Percentiles rank a stretch among this genome's conserved stretches.
phyloP scores from a whole-genome alignment of 169 alveolate genomes.

The Babesia caballi region DNA sequence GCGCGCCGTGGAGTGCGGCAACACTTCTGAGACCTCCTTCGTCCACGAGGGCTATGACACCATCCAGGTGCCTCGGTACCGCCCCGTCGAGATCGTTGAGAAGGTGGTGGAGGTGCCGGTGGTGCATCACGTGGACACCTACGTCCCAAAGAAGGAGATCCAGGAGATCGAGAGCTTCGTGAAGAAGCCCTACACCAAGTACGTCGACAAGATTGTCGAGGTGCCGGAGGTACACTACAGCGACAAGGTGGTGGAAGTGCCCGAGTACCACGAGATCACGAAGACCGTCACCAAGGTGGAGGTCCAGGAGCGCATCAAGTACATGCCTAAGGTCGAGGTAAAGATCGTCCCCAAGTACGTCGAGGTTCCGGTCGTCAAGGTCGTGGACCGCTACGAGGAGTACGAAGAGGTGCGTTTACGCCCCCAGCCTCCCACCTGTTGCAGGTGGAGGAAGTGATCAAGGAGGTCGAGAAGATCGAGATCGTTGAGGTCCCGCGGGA shows the following conservation, averaged over 20 bases:
- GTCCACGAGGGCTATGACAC: conserved; percentile 80
- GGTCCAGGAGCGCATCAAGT: conserved; percentile 70
- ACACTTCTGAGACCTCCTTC: conserved; percentile 61
- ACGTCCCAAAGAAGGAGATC: conserved; percentile 70
- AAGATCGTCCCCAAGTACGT: conserved; percentile 76
- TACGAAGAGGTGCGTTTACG: conserved; percentile 64
- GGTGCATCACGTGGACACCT: conserved; percentile 74
- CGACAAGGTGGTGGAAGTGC: conserved; percentile 76
- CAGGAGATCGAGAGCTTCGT: conserved; percentile 74
- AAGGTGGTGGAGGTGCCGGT: conserved; percentile 77
- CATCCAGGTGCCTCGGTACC: conserved; percentile 69
- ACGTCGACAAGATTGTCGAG: conserved; percentile 73
- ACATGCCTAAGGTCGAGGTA: conserved; percentile 72
- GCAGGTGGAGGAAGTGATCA: conserved; percentile 73
- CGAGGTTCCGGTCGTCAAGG: conserved; percentile 74
- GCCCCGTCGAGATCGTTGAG: conserved; percentile 76
- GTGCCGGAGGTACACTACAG: conserved; percentile 73
- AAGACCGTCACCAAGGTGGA: conserved; percentile 70
- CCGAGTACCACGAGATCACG: conserved; percentile 75
- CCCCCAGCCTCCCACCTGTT: not conserved
- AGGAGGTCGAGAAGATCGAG: conserved; percentile 70
- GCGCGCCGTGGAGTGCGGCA: conserved; percentile 67
- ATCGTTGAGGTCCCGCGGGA: conserved; percentile 76
- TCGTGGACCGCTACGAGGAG: conserved; percentile 71
- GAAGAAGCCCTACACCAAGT: conserved; percentile 72